Evolutionary conservation across 768 basidiomycete genomes (phyloP), one percentile per base, ranked within the genome.

Genomic region (Melanogaster broomeanus): DNA sequence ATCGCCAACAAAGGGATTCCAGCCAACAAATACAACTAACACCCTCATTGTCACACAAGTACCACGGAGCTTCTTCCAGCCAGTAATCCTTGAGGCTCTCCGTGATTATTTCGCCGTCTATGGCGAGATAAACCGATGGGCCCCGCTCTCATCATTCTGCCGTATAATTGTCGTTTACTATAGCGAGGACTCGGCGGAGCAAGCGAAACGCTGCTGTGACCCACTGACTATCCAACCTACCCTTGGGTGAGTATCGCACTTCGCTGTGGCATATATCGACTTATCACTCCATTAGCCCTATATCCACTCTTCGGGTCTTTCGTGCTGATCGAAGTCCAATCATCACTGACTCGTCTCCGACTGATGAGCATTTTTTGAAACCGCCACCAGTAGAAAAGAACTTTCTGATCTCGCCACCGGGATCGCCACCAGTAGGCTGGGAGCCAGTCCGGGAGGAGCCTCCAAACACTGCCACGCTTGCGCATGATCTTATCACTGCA

Each of bases 371-470:
- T 42, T 60, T 57, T 56, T 80, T 95, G 31, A 81, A 77, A 37
- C 93, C 94, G 0, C 96, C 96, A 0, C 72, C 79, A 0, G 59
- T 85, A 34, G 89, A 94, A 60, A 93, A 93, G 72, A 98, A 98
- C 72, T 98, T 98, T 72, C 79, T 99, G 42, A 95, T 99, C 56
- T 98, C 97, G 0, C 97, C 97, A 0, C 97, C 97, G 4, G 97
- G 97, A 5, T 97, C 94, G 0, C 97, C 97, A 0, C 97, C 97
- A 0, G 85, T 95, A 1, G 97, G 95, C 3, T 99, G 97, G 97
- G 93, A 97, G 64, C 93, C 81, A 21, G 81, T 94, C 50, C 75
- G 75, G 44, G 96, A 98, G 69, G 93, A 95, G 8, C 91, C 93
- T 16, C 96, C 96, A 0, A 98, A 98, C 63, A 66, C 74, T 3